Conservation (phyloP, 306 rosid species). For the Glycine tomentella region DNA sequence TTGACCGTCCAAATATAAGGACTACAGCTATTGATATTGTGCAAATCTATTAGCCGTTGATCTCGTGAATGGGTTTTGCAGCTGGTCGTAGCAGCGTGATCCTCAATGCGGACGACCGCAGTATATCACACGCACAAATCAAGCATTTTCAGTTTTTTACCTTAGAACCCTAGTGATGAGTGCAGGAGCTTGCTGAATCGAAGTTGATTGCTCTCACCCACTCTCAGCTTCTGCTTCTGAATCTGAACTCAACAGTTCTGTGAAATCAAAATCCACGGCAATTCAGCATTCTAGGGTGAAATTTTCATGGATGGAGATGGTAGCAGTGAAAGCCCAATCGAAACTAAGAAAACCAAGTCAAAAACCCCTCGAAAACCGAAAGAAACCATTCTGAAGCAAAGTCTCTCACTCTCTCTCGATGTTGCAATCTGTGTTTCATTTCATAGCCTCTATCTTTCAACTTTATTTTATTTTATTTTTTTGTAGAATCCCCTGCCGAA, state of each 20-base stretch:
- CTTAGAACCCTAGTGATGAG: conserved; percentile 46
- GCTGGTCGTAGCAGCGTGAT: conserved; percentile 16
- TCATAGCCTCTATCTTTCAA: neutral
- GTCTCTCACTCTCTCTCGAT: conserved; percentile 58
- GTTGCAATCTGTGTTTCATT: neutral
- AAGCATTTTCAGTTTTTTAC: neutral
- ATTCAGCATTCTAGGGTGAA: neutral
- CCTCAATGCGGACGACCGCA: conserved; percentile 37
- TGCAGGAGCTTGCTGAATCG: conserved; percentile 25
- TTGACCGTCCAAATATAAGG: conserved; percentile 25
- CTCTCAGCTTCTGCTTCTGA: conserved; percentile 5
- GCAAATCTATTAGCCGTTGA: neutral
- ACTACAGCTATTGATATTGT: neutral
- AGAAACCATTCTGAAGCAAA: conserved; percentile 83
- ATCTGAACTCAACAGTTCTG: conserved; percentile 5
- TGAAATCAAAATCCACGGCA: neutral
- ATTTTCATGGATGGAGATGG: conserved; percentile 62
- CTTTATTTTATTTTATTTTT: conserved; percentile 1
- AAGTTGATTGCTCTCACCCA: neutral
- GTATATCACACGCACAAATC: neutral
- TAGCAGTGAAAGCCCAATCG: conserved; percentile 59
- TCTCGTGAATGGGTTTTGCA: neutral
- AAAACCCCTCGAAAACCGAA: conserved; percentile 75
- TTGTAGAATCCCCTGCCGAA: conserved; percentile 93
- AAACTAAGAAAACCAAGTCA: conserved; percentile 71